These are phyloP conservation scores for Platanthera zijinensis DNA, from an alignment of 106 monocot species.

Conservation along the genomic window DNA sequence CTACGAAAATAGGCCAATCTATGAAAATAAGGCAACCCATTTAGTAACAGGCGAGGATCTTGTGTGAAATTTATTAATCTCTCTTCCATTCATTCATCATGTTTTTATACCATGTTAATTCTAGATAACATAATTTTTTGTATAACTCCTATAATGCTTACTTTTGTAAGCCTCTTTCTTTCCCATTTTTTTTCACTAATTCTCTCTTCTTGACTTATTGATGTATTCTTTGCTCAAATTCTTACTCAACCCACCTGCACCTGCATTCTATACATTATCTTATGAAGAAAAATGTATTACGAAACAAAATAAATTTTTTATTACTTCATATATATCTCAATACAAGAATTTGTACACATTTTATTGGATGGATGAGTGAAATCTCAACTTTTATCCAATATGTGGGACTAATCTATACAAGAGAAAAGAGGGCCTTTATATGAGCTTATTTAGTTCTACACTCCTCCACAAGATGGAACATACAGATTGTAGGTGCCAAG, in stretches of 20 bases:
- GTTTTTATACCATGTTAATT: background rate
- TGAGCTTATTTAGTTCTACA: too few species aligned
- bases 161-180: background rate
- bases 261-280: background rate
- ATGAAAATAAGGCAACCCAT: background rate
- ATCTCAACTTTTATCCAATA: too few species aligned
- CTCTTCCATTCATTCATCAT: background rate
- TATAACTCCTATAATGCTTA: background rate
- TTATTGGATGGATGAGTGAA: too few species aligned
- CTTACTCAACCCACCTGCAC: background rate
- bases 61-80: background rate
- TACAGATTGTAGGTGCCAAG: too few species aligned
- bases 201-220: background rate
- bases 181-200: background rate
- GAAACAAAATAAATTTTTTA: too few species aligned
- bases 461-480: too few species aligned
- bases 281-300: too few species aligned
- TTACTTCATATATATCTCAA: too few species aligned
- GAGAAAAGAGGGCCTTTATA: too few species aligned
- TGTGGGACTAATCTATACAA: too few species aligned
- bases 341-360: too few species aligned
- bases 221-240: background rate
- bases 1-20: background rate
- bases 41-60: background rate
- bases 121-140: background rate